These are phyloP conservation scores for Garcia nutans DNA, from an alignment of 345 rosid genomes.

Conservation along the genomic window DNA sequence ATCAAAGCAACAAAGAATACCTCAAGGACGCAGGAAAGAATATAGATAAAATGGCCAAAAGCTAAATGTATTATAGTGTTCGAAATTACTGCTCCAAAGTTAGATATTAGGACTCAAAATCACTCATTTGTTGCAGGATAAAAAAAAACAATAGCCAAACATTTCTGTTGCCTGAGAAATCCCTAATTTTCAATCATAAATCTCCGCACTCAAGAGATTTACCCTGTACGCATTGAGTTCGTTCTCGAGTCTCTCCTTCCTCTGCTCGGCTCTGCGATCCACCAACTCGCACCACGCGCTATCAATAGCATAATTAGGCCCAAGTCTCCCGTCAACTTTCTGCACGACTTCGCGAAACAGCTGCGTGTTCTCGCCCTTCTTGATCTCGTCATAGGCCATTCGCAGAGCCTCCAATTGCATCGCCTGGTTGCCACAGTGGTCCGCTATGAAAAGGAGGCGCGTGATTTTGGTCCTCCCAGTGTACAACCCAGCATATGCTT, in stretches of 20 bases:
- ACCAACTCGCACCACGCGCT: constrained; percentile 66
- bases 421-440: constrained; percentile 56
- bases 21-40: too few relatives aligned
- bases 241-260: constrained; percentile 81
- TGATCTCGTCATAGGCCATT: constrained; percentile 94
- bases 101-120: not conserved
- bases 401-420: constrained; percentile 83
- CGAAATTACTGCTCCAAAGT: not conserved
- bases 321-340: constrained; percentile 70
- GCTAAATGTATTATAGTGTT: not conserved
- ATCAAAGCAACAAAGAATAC: not conserved
- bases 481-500: constrained; percentile 88
- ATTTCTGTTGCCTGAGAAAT: not conserved
- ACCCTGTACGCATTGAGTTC: constrained; percentile 96
- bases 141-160: not conserved
- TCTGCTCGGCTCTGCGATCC: constrained; percentile 79
- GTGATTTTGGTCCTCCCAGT: constrained; percentile 81
- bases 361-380: constrained; percentile 93
- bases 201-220: constrained; percentile 8
- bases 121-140: not conserved
- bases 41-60: not conserved
- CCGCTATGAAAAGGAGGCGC: constrained; percentile 80
- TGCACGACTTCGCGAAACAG: constrained; percentile 70
- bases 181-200: not conserved
- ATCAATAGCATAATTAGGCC: constrained; percentile 62